Evolutionary conservation across 257 asterid species (phyloP), one percentile per base, ranked within the genome.

Genomic region (Nicotiana benthamiana): DNA sequence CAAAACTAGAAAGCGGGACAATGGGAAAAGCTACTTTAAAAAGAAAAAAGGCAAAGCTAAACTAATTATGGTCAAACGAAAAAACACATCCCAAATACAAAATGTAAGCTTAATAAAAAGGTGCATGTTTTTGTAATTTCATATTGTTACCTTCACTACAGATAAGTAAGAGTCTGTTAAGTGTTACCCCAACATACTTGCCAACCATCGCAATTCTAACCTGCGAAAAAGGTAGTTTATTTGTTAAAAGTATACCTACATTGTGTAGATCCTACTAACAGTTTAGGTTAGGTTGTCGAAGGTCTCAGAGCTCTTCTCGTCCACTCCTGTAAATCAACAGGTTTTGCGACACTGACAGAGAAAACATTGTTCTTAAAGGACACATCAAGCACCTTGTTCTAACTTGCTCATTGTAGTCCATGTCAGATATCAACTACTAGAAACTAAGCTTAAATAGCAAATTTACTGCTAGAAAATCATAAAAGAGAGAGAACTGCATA

Each of bases 201-300:
- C 99, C 99, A 83, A 96, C 98, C 97, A 96, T 90, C 65, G 97
- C 98, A 80, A 96, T 94, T 84, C 93, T 86, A 36, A 96, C 97
- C 99, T 96, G 93, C 86, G 82, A 30, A 79, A 83, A 52, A 75
- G 72, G 68, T 27, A 80, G 72, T 84, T 74, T 34, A 51, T 3
- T 75, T 13, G 16, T 28, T 27, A 24, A 7, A 54, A 81, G 75
- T 27, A 20, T 24, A 56, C 63, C 22, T 77, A 65, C 9, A 51
- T 6, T 59, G n/a, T 40, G 63, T 54, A 80, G 17, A 64, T 20
- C 79, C 66, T 65, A 90, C 97, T 90, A 70, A 96, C 99, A 65
- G 96, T 86, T 87, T 87, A 84, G 27, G 91, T 87, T 82, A 96
- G 97, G 84, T 88, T 94, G 89, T 94, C 97, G 68, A 92, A 91